Evolutionary conservation across 164 flowering plant genomes (phyloP).

Genomic region (Paratinospora sagittata): DNA sequence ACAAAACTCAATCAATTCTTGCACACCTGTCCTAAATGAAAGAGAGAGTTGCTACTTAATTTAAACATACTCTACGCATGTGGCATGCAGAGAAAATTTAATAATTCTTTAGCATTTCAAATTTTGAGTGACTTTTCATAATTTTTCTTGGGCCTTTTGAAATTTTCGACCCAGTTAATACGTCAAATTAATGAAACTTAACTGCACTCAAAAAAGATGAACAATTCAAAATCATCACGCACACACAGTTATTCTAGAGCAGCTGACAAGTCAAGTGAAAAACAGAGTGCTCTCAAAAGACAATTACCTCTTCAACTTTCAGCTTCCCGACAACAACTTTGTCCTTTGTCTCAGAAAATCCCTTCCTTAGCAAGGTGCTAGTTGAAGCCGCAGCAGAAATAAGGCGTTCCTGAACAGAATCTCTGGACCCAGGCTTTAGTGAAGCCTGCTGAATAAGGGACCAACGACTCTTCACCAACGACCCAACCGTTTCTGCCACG

Average conservation of each 20-base stretch:
- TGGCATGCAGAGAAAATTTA: too few species aligned
- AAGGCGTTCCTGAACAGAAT: conserved; percentile 72
- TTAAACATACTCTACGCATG: too few species aligned
- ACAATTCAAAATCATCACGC: neutral
- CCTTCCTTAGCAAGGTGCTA: conserved; percentile 59
- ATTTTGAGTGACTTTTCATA: too few species aligned
- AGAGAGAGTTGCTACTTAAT: too few species aligned
- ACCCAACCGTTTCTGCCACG: conserved; percentile 74
- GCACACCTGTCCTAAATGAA: too few species aligned
- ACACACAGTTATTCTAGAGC: neutral
- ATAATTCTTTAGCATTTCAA: too few species aligned
- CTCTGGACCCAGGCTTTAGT: conserved; percentile 52
- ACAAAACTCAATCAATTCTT: too few species aligned
- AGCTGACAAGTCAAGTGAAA: neutral
- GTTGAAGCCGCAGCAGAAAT: conserved; percentile 81
- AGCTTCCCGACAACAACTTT: conserved; percentile 77
- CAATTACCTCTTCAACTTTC: conserved; percentile 84
- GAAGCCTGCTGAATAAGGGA: conserved; percentile 48
- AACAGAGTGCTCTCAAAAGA: neutral
- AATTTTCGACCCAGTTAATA: neutral
- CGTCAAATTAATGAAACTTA: neutral
- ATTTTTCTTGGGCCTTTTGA: too few species aligned
- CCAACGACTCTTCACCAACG: conserved; percentile 73
- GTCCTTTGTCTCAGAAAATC: conserved; percentile 77
- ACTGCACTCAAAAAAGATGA: neutral